Percentiles rank a stretch among this genome's conserved stretches.
Conservation (phyloP, 2,329 filamentous ascomycete genomes). For the Trichoderma sp. region DNA sequence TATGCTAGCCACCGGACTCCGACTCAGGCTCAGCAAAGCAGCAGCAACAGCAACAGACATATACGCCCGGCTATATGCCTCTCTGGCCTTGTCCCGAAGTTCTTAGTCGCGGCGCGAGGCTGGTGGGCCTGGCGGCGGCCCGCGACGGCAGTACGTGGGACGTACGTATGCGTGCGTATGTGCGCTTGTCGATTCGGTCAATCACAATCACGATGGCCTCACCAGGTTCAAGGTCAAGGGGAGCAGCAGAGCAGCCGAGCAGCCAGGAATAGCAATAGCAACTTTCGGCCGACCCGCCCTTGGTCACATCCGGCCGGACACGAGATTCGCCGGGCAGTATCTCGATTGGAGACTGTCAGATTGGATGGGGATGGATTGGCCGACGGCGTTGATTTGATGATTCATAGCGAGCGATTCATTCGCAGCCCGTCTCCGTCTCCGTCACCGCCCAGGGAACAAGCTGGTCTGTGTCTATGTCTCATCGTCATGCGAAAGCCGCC, state of each 20-base stretch:
- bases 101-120: not conserved
- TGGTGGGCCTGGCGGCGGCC: not conserved
- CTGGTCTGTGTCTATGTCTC: not conserved
- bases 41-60: not conserved
- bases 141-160: not conserved
- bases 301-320: conserved; percentile 7
- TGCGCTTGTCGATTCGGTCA: not conserved
- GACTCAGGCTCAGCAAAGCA: not conserved
- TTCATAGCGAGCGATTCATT: not conserved
- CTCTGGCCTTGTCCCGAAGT: not conserved
- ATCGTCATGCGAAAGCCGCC: conserved; percentile 4
- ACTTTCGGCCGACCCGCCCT: not conserved
- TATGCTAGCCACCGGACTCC: not conserved
- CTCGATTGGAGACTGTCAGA: not conserved
- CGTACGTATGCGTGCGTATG: not conserved
- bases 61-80: not conserved
- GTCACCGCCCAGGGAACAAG: not conserved
- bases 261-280: not conserved
- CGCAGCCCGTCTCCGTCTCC: not conserved
- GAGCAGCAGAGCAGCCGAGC: not conserved
- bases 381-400: not conserved
- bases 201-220: not conserved
- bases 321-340: not conserved
- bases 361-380: not conserved
- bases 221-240: not conserved